phyloP scores from a whole-genome alignment of 106 monocot genomes.

The Dactylorhiza incarnata region DNA sequence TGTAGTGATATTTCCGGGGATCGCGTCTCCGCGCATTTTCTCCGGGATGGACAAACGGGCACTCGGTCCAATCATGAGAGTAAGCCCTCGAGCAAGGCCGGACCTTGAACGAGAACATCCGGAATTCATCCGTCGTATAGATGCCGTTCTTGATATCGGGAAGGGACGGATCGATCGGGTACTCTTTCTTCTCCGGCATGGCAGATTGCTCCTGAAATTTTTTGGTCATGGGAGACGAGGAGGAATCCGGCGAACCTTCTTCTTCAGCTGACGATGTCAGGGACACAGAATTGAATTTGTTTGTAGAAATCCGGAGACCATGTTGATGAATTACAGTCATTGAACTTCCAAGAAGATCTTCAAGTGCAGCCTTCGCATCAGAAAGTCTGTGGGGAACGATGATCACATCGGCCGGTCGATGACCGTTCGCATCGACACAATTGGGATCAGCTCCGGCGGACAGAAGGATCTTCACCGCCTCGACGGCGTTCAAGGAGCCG shows the following conservation, averaged over 20 bases:
- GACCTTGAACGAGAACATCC: slow-evolving; percentile 13
- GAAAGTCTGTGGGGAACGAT: neutral
- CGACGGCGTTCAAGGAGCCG: slow-evolving; percentile 27
- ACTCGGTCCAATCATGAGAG: slow-evolving; percentile 14
- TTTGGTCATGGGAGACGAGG: neutral
- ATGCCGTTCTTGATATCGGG: slow-evolving; percentile 9
- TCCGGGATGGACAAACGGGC: slow-evolving; percentile 11
- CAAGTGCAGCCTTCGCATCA: slow-evolving; percentile 2
- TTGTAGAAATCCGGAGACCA: neutral
- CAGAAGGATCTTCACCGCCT: slow-evolving; percentile 31
- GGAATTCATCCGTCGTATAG: slow-evolving; percentile 8
- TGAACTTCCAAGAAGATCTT: slow-evolving; percentile 10
- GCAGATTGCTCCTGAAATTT: neutral
- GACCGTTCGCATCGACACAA: neutral
- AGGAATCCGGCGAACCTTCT: slow-evolving; percentile 1
- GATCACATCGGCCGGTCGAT: slow-evolving; percentile 13
- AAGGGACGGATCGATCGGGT: slow-evolving; percentile 9
- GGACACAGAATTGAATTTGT: neutral
- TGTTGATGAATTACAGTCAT: neutral
- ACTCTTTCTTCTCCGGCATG: slow-evolving; percentile 11
- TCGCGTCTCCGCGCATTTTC: slow-evolving; percentile 11
- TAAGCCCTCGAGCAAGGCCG: slow-evolving; percentile 13
- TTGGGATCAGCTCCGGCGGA: slow-evolving; percentile 11
- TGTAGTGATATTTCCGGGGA: slow-evolving; percentile 13
- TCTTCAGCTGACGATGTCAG: slow-evolving; percentile 6